These are phyloP conservation scores for Xylaria longipes DNA, from an alignment of 495 filamentous ascomycete genomes.

Conservation along the genomic window DNA sequence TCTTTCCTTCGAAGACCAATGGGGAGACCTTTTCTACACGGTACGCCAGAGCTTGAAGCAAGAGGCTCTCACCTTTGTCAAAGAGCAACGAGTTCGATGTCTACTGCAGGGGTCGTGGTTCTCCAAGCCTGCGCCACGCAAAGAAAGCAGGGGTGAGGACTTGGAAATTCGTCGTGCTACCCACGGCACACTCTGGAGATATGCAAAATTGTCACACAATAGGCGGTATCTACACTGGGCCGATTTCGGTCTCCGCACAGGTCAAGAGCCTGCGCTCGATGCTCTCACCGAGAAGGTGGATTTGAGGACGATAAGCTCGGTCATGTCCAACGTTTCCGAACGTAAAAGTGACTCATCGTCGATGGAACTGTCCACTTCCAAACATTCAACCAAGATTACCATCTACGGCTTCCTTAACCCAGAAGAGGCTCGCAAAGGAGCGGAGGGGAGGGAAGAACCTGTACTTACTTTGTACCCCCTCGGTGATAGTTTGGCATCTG, in stretches of 20 bases:
- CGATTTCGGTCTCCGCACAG: constrained; percentile 74
- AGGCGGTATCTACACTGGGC: constrained; percentile 88
- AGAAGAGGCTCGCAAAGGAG: constrained; percentile 37
- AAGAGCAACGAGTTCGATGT: constrained; percentile 94
- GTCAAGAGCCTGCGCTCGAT: constrained; percentile 74
- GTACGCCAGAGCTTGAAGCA: constrained; percentile 92
- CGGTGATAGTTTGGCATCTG: constrained; percentile 83
- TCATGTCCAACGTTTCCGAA: constrained; percentile 88
- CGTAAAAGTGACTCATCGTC: constrained; percentile 43
- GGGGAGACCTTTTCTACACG: constrained; percentile 87
- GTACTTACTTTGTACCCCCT: constrained; percentile 84
- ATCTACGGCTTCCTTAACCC: constrained; percentile 74
- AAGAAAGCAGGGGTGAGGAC: constrained; percentile 45
- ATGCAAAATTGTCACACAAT: constrained; percentile 89
- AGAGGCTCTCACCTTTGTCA: constrained; percentile 93
- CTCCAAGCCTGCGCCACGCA: constrained; percentile 58
- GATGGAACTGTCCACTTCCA: constrained; percentile 38
- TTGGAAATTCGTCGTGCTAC: constrained; percentile 45
- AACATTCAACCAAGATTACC: constrained; percentile 83
- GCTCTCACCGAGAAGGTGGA: constrained; percentile 83
- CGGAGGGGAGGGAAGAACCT: constrained; percentile 56
- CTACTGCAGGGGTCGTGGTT: constrained; percentile 93
- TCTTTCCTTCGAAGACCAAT: constrained; percentile 88
- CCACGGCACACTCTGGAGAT: constrained; percentile 69
- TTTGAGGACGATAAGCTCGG: constrained; percentile 85